These are phyloP conservation scores for Taiozyma sp. DNA, from an alignment of 1,139 yeast genomes.

Conservation along the genomic window DNA sequence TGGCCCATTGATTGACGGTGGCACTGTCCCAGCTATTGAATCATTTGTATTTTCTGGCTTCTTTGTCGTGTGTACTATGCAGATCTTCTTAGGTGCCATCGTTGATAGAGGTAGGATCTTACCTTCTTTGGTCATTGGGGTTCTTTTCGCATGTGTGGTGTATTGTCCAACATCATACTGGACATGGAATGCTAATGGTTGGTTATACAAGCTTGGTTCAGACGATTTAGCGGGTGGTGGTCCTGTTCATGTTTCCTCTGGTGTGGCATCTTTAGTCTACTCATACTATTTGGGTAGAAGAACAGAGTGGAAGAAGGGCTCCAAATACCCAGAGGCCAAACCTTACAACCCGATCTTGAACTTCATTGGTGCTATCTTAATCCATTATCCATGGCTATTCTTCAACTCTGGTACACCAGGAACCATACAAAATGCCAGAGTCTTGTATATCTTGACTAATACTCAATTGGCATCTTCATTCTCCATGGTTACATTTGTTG, in stretches of 20 bases:
- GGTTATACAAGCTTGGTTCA: constrained; percentile 38
- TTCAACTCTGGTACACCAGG: constrained; percentile 48
- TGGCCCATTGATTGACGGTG: constrained; percentile 35
- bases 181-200: constrained; percentile 43
- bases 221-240: constrained; percentile 49
- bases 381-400: constrained; percentile 50
- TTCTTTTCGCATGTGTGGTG: constrained; percentile 37
- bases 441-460: constrained; percentile 44
- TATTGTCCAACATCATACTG: constrained; percentile 43
- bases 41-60: constrained; percentile 39
- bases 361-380: constrained; percentile 42
- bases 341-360: constrained; percentile 40
- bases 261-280: constrained; percentile 39
- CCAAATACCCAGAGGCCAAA: constrained; percentile 23
- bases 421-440: constrained; percentile 37
- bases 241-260: constrained; percentile 46
- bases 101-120: constrained; percentile 40
- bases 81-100: constrained; percentile 42
- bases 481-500: constrained; percentile 35
- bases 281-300: constrained; percentile 38
- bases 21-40: constrained; percentile 37
- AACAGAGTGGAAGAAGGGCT: constrained; percentile 32
- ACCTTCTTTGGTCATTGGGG: constrained; percentile 39
- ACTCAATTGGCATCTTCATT: constrained; percentile 44
- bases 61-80: constrained; percentile 45